phyloP scores from a whole-genome alignment of 2,329 filamentous ascomycete genomes.

The Hypoxylon sp. region DNA sequence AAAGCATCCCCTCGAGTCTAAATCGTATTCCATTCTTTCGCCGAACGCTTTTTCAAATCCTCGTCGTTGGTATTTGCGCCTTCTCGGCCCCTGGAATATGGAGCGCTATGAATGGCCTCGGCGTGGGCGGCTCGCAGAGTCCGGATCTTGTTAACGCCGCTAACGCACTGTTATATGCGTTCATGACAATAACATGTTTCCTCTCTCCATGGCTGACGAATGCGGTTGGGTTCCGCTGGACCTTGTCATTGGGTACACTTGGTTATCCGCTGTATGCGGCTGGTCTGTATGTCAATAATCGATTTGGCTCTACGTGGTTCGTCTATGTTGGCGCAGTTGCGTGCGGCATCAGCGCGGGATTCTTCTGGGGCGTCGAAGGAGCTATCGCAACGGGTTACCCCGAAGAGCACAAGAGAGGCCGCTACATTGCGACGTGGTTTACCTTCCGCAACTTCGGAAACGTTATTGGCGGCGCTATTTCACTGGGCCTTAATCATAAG shows the following conservation, averaged over 20 bases:
- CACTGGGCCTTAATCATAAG: slow-evolving; percentile 74
- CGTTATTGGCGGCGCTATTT: slow-evolving; percentile 80
- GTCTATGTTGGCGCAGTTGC: slow-evolving; percentile 77
- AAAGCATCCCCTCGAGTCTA: background rate
- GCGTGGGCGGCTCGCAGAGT: slow-evolving; percentile 66
- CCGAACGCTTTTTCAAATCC: slow-evolving; percentile 66
- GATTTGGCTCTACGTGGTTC: slow-evolving; percentile 72
- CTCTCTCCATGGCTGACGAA: slow-evolving; percentile 55
- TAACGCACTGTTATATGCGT: slow-evolving; percentile 57
- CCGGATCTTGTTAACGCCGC: slow-evolving; percentile 62
- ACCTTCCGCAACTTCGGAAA: slow-evolving; percentile 67
- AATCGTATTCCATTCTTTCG: slow-evolving; percentile 38
- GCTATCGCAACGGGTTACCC: slow-evolving; percentile 81
- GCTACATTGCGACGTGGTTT: slow-evolving; percentile 78
- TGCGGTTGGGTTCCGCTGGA: slow-evolving; percentile 53
- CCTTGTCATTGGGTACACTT: slow-evolving; percentile 54
- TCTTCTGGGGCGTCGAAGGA: slow-evolving; percentile 84
- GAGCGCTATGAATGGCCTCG: slow-evolving; percentile 69
- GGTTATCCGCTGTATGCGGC: slow-evolving; percentile 58
- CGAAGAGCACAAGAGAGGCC: slow-evolving; percentile 76
- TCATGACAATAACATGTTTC: slow-evolving; percentile 56
- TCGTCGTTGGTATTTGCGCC: slow-evolving; percentile 66
- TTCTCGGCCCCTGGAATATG: slow-evolving; percentile 67
- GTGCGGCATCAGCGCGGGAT: slow-evolving; percentile 78
- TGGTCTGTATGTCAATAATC: slow-evolving; percentile 58